These are phyloP conservation scores for Aspergillus niger DNA, from an alignment of 2,329 filamentous ascomycete genomes.

Conservation along the genomic window DNA sequence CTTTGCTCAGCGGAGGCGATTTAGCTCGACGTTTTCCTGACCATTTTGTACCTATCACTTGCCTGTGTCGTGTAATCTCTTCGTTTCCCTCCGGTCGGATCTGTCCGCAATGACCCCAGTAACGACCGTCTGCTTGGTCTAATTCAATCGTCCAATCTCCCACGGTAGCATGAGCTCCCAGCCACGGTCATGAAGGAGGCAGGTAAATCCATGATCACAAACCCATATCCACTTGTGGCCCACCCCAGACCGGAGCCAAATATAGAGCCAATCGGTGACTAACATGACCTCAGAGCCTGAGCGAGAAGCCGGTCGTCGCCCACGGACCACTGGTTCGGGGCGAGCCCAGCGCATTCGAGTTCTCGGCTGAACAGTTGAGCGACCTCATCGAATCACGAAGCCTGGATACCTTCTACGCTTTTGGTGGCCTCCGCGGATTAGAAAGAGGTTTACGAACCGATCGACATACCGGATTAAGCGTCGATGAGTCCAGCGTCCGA, in stretches of 20 bases:
- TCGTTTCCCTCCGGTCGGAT: background rate
- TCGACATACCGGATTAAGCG: conserved; percentile 68
- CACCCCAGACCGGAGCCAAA: background rate
- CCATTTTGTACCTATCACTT: background rate
- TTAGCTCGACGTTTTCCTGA: background rate
- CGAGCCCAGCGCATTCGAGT: conserved; percentile 37
- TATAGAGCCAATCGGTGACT: background rate
- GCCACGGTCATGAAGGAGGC: background rate
- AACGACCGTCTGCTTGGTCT: background rate
- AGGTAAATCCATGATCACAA: background rate
- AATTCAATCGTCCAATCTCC: background rate
- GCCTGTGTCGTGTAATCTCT: background rate
- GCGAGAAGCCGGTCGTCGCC: background rate
- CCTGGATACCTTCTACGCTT: conserved; percentile 70
- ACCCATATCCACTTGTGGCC: background rate
- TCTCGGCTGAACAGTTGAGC: conserved; percentile 71
- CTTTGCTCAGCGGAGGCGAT: background rate
- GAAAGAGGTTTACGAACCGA: conserved; percentile 75
- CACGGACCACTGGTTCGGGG: background rate
- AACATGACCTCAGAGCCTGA: background rate
- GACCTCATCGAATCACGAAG: conserved; percentile 87
- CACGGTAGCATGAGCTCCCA: background rate
- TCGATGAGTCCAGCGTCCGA: conserved; percentile 61
- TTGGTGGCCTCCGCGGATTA: conserved; percentile 74
- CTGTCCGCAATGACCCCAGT: background rate